Evolutionary conservation across 768 basidiomycete species (phyloP).

Genomic region (Hygrophoropsis aurantiaca): DNA sequence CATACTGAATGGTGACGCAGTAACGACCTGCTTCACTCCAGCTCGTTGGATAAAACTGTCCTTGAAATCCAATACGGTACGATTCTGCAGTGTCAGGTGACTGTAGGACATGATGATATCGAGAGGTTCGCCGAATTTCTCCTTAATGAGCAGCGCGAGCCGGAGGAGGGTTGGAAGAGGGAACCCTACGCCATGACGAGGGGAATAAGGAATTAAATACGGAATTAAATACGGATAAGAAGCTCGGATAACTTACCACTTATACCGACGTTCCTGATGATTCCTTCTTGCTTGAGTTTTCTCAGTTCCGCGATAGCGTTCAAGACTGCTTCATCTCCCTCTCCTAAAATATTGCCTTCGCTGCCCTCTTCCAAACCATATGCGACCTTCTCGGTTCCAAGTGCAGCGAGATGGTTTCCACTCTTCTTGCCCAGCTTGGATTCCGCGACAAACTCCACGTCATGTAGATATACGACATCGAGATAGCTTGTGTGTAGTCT

Average conservation of each 20-base stretch:
- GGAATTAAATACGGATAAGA: not conserved
- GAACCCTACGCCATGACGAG: slow-evolving; percentile 49
- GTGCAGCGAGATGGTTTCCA: slow-evolving; percentile 58
- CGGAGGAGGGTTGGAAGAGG: slow-evolving; percentile 83
- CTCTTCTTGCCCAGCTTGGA: slow-evolving; percentile 45
- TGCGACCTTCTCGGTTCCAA: slow-evolving; percentile 48
- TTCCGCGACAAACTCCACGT: slow-evolving; percentile 75
- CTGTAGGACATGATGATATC: slow-evolving; percentile 82
- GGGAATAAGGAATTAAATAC: not conserved
- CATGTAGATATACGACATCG: slow-evolving; percentile 81
- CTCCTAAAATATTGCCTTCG: slow-evolving; percentile 56
- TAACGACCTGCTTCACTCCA: slow-evolving; percentile 62
- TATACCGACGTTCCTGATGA: slow-evolving; percentile 75
- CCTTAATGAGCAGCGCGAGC: slow-evolving; percentile 73
- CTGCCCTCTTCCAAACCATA: slow-evolving; percentile 68
- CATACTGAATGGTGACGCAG: slow-evolving; percentile 87
- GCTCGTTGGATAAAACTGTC: slow-evolving; percentile 61
- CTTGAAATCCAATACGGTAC: slow-evolving; percentile 55
- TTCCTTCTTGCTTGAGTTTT: slow-evolving; percentile 68
- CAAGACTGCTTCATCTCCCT: slow-evolving; percentile 72
- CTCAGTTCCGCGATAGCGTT: slow-evolving; percentile 66
- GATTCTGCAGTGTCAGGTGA: slow-evolving; percentile 76
- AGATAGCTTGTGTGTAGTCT: slow-evolving; percentile 76
- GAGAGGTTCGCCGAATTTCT: slow-evolving; percentile 64
- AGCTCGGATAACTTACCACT: slow-evolving; percentile 49